Percentiles rank a stretch among this genome's conserved stretches.
These are phyloP conservation scores for Paratinospora sagittata DNA, from an alignment of 164 flowering plant genomes.

Conservation along the genomic window DNA sequence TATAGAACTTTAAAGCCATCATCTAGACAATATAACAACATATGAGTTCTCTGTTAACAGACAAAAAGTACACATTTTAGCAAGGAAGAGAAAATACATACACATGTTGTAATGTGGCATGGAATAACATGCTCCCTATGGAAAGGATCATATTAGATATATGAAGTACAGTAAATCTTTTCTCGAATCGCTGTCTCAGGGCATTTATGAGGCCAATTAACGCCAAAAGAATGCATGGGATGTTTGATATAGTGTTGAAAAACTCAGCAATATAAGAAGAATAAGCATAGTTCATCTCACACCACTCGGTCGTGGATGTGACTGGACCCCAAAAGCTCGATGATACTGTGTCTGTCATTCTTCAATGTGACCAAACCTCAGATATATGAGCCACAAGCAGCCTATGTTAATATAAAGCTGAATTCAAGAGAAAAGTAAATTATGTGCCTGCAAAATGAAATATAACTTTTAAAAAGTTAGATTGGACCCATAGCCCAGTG, in stretches of 20 bases:
- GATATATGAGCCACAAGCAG: slow-evolving; percentile 1
- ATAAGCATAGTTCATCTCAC: slow-evolving; percentile 64
- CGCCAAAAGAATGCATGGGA: slow-evolving; percentile 65
- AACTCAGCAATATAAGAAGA: slow-evolving; percentile 79
- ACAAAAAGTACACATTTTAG: background rate
- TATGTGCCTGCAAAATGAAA: slow-evolving; percentile 18
- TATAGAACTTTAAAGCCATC: too few relatives aligned
- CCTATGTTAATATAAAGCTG: background rate
- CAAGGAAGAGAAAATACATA: slow-evolving; percentile 30
- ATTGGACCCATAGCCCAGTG: too few relatives aligned
- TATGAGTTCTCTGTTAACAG: background rate
- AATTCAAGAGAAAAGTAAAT: slow-evolving; percentile 6
- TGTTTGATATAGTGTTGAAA: slow-evolving; percentile 69
- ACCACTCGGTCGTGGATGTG: slow-evolving; percentile 75
- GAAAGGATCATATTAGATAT: slow-evolving; percentile 75
- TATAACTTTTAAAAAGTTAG: too few relatives aligned
- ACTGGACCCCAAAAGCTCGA: slow-evolving; percentile 95
- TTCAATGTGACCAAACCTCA: background rate
- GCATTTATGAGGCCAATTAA: slow-evolving; percentile 73
- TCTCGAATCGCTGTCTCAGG: slow-evolving; percentile 73
- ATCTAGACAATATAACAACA: too few relatives aligned
- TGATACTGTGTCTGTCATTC: slow-evolving; percentile 56
- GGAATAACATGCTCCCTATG: slow-evolving; percentile 78
- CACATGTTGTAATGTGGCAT: slow-evolving; percentile 74
- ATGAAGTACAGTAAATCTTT: slow-evolving; percentile 79